Conservation (phyloP, 169 alveolate genomes). For the Besnoitia besnoiti region DNA sequence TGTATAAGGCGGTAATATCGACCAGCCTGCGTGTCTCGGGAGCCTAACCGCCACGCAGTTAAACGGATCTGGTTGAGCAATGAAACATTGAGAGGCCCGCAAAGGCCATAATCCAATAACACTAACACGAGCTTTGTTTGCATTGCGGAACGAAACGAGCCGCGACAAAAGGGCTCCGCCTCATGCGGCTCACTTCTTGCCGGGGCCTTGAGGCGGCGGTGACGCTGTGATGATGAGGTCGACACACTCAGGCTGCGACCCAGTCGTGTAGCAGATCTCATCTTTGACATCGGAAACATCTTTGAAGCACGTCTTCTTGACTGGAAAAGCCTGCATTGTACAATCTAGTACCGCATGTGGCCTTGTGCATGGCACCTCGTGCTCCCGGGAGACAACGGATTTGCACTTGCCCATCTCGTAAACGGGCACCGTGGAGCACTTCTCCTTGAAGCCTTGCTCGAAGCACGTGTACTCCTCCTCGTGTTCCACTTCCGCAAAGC, state of each 20-base stretch:
- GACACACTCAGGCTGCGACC: constrained; percentile 28
- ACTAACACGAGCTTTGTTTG: neutral
- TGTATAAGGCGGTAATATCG: neutral
- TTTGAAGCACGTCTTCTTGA: constrained; percentile 45
- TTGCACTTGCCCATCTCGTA: constrained; percentile 69
- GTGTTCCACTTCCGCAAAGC: constrained; percentile 40
- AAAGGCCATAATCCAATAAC: neutral
- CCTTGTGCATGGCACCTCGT: constrained; percentile 34
- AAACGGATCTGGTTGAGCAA: neutral
- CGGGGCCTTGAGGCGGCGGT: neutral
- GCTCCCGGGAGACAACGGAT: constrained; percentile 51
- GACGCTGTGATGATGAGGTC: constrained; percentile 35
- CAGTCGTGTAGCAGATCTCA: constrained; percentile 42
- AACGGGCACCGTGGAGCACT: constrained; percentile 62
- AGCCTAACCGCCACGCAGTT: neutral
- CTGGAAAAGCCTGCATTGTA: constrained; percentile 33
- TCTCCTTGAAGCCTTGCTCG: constrained; percentile 59
- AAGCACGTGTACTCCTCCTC: constrained; percentile 63
- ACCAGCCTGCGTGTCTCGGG: neutral
- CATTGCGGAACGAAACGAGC: neutral
- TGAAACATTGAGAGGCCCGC: neutral
- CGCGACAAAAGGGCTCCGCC: neutral
- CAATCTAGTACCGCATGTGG: constrained; percentile 43
- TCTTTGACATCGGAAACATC: neutral
- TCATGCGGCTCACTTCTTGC: neutral